A percentile compares a stretch with the other conserved stretches of the same genome.
Evolutionary conservation across 352 stramenopile genomes (phyloP).

Genomic region (Phytophthora podocarpi): DNA sequence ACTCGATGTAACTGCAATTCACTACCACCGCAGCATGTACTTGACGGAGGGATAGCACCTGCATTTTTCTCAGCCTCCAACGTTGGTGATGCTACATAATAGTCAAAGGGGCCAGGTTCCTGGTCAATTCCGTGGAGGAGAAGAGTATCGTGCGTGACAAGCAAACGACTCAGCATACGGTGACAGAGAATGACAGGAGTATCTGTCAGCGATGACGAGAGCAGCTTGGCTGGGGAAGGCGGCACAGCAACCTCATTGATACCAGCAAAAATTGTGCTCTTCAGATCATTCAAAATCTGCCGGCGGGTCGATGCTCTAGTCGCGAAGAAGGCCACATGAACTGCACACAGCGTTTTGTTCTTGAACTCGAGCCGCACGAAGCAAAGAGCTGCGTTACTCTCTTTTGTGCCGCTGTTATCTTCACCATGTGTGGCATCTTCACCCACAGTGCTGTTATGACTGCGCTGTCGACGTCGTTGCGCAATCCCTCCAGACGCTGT

Average conservation of each 20-base stretch:
- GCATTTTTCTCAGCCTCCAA: constrained; percentile 43
- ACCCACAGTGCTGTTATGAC: constrained; percentile 30
- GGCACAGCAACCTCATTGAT: constrained; percentile 54
- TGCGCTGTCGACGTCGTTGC: constrained; percentile 43
- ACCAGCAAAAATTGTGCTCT: constrained; percentile 57
- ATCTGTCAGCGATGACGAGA: constrained; percentile 25
- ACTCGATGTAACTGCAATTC: constrained; percentile 76
- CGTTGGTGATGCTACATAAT: constrained; percentile 35
- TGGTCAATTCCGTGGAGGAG: constrained; percentile 51
- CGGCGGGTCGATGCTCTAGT: constrained; percentile 64
- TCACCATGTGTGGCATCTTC: constrained; percentile 22
- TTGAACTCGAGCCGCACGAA: constrained; percentile 86
- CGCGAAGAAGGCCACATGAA: constrained; percentile 90
- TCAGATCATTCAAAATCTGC: constrained; percentile 75
- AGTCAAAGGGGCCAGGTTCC: constrained; percentile 36
- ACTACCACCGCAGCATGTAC: constrained; percentile 76
- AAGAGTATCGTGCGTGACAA: constrained; percentile 80
- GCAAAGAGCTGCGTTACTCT: constrained; percentile 69
- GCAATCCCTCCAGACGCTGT: constrained; percentile 34
- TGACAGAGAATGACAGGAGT: constrained; percentile 58
- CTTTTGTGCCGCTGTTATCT: constrained; percentile 28
- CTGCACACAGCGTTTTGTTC: constrained; percentile 74
- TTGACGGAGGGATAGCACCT: constrained; percentile 41
- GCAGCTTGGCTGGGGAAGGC: constrained; percentile 31
- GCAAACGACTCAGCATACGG: constrained; percentile 77